Evolutionary conservation across 2,329 filamentous ascomycete genomes (phyloP).

Genomic region (Cladophialophora chaetospira): DNA sequence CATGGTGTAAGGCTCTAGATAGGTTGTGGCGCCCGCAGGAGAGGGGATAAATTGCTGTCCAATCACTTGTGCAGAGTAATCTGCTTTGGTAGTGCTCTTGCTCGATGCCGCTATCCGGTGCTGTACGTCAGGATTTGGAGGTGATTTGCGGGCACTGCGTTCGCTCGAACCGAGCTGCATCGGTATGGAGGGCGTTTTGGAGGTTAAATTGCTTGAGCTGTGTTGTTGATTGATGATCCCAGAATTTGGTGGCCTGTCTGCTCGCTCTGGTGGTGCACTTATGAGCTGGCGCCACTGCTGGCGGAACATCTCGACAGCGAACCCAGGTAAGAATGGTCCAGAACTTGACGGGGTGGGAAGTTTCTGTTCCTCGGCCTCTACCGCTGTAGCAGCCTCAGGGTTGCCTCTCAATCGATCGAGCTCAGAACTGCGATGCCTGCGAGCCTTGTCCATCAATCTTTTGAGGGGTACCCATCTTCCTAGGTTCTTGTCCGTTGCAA

Average conservation of each 20-base stretch:
- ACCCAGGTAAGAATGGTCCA: slow-evolving; percentile 32
- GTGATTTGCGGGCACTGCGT: no score
- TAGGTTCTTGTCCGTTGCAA: slow-evolving; percentile 37
- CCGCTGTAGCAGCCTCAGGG: slow-evolving; percentile 28
- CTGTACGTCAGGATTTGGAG: no score
- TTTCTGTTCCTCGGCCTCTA: slow-evolving; percentile 16
- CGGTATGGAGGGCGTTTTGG: no score
- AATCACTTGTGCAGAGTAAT: neutral
- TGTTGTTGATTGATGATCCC: neutral
- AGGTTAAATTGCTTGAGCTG: no score
- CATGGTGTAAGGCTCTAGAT: slow-evolving; percentile 13
- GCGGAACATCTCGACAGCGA: slow-evolving; percentile 31
- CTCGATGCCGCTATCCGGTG: no score
- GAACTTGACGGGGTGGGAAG: slow-evolving; percentile 36
- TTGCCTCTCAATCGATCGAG: slow-evolving; percentile 36
- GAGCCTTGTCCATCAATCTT: slow-evolving; percentile 37
- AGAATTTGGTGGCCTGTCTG: neutral
- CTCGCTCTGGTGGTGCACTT: neutral
- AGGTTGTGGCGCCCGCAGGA: slow-evolving; percentile 13
- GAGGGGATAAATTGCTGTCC: slow-evolving; percentile 14
- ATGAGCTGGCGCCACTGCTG: slow-evolving; percentile 39
- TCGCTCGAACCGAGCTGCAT: no score
- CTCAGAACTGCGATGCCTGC: slow-evolving; percentile 39
- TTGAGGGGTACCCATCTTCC: slow-evolving; percentile 41
- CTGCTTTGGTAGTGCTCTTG: neutral